Conservation (phyloP, 306 rosid species). For the Rosa persica region DNA sequence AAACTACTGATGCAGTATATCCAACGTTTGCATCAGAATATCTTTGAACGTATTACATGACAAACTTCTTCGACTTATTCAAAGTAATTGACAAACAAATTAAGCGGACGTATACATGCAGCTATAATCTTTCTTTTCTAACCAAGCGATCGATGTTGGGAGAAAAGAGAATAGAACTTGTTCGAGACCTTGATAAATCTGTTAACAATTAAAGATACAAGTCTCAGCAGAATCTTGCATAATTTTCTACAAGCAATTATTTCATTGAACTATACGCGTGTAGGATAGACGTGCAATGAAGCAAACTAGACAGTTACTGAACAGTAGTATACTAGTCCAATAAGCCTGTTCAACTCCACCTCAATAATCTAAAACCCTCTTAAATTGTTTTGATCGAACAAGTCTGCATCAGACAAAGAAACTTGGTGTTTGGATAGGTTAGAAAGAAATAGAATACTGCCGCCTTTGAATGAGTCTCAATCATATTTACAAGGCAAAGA, state of each 20-base stretch:
- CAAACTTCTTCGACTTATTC: neutral
- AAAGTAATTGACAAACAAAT: neutral
- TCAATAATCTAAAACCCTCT: neutral
- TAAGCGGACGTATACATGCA: neutral
- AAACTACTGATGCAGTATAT: neutral
- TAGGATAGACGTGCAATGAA: neutral
- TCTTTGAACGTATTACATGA: neutral
- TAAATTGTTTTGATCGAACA: neutral
- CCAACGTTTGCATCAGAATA: neutral
- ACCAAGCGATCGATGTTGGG: neutral
- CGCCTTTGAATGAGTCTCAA: constrained; percentile 14
- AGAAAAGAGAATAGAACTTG: too few relatives aligned
- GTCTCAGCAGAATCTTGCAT: neutral
- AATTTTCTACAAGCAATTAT: neutral
- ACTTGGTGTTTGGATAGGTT: neutral
- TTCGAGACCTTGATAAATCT: neutral
- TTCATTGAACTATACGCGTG: neutral
- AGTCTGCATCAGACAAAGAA: constrained; percentile 15
- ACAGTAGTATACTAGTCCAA: neutral
- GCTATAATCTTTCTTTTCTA: neutral
- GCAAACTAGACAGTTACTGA: neutral
- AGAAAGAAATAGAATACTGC: neutral
- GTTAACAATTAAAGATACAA: neutral
- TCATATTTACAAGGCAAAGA: neutral
- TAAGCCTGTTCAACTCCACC: neutral